phyloP scores from a whole-genome alignment of 176 grass and related monocot species.

The Raddia guianensis region DNA sequence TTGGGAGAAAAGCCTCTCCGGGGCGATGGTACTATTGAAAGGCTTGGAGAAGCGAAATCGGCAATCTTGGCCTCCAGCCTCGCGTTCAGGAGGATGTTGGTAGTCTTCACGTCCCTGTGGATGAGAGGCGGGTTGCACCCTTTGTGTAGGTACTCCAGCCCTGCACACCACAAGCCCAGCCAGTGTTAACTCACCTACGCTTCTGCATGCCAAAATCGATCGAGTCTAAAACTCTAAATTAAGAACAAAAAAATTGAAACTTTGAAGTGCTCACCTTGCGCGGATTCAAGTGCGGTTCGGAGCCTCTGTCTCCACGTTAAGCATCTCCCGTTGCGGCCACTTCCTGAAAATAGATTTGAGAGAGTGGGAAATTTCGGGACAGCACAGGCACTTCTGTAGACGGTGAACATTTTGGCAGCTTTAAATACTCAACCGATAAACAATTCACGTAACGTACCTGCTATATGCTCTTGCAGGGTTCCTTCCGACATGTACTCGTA shows the following conservation, averaged over 20 bases:
- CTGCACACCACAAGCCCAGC: not conserved
- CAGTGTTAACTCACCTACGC: not conserved
- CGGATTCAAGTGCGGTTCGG: conserved; percentile 51
- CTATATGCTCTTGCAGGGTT: conserved; percentile 55
- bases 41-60: too few relatives aligned
- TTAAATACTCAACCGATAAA: not conserved
- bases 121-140: too few relatives aligned
- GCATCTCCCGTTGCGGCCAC: not conserved
- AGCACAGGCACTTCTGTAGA: not conserved
- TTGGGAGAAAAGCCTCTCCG: too few relatives aligned
- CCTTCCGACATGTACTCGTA: conserved; percentile 78
- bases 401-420: too few relatives aligned
- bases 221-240: not conserved
- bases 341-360: conserved; percentile 26
- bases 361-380: not conserved
- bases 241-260: not conserved
- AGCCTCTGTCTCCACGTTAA: conserved; percentile 18
- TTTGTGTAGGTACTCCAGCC: too few relatives aligned
- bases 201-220: not conserved
- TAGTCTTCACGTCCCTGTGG: too few relatives aligned
- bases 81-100: too few relatives aligned
- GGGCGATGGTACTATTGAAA: too few relatives aligned
- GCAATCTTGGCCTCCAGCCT: too few relatives aligned
- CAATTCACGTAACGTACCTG: conserved; percentile 32
- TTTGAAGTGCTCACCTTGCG: conserved; percentile 45